These are phyloP conservation scores for Persicaria maculosa DNA, from an alignment of 148 eudicot genomes.

Conservation along the genomic window DNA sequence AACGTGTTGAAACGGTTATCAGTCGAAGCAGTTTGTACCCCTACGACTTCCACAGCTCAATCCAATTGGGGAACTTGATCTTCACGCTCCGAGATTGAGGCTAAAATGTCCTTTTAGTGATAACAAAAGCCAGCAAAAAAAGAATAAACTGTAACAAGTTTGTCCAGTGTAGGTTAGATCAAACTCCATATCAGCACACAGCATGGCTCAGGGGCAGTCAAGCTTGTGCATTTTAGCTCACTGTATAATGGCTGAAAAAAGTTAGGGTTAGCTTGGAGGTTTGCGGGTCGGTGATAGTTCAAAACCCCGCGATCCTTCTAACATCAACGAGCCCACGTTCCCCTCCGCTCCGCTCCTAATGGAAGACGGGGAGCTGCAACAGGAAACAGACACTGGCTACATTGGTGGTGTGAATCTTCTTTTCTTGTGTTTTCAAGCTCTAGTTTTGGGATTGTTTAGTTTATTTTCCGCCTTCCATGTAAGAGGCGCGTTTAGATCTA, in stretches of 20 bases:
- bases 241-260: not conserved
- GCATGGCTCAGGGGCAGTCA: constrained; percentile 12
- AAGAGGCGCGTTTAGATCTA: not conserved
- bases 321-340: not conserved
- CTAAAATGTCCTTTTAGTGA: not conserved
- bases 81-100: not conserved
- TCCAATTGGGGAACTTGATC: constrained; percentile 19
- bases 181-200: constrained; percentile 1
- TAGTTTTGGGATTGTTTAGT: not conserved
- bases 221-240: constrained; percentile 4
- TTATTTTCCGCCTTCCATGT: not conserved
- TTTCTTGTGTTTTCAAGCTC: not conserved
- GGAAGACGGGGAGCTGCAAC: not conserved
- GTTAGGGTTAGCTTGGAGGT: not conserved
- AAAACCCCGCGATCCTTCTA: not conserved
- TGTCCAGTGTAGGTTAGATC: constrained; percentile 11
- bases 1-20: constrained; percentile 68
- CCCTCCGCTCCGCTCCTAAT: not conserved
- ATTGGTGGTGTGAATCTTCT: not conserved
- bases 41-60: constrained; percentile 15
- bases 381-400: not conserved
- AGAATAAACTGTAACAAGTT: constrained; percentile 9
- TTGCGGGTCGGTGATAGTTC: constrained; percentile 7
- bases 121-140: not conserved
- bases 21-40: constrained; percentile 76